These are phyloP conservation scores for Coffea humblotiana DNA, from an alignment of 305 asterid species.

Conservation along the genomic window DNA sequence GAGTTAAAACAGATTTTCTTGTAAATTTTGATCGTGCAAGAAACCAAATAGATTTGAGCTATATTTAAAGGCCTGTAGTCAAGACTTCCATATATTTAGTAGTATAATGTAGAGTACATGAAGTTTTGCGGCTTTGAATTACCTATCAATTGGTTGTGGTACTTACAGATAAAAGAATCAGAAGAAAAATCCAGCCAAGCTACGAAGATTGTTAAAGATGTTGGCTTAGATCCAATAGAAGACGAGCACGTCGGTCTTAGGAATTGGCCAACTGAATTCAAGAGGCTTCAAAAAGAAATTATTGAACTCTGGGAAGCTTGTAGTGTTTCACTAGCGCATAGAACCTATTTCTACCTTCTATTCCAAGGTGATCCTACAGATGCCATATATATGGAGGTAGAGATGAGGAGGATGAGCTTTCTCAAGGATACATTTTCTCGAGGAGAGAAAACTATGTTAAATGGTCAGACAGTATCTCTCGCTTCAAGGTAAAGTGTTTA, in stretches of 20 bases:
- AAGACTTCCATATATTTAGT: no score
- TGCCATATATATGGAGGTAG: constrained; percentile 86
- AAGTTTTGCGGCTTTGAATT: not conserved
- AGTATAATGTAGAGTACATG: not conserved
- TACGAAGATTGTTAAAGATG: constrained; percentile 59
- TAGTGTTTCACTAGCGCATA: constrained; percentile 71
- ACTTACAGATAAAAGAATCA: constrained; percentile 43
- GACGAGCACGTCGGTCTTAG: constrained; percentile 46
- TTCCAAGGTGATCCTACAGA: constrained; percentile 91
- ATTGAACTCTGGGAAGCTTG: constrained; percentile 88
- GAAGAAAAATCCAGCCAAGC: constrained; percentile 35
- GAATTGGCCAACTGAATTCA: constrained; percentile 79
- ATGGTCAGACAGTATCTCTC: constrained; percentile 58
- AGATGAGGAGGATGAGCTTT: constrained; percentile 74
- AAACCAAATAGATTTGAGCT: not conserved
- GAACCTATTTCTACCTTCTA: constrained; percentile 82
- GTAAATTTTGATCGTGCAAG: not conserved
- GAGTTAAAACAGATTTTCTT: not conserved
- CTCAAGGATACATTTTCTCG: constrained; percentile 59
- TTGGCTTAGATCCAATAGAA: constrained; percentile 82
- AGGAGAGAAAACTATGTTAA: constrained; percentile 57
- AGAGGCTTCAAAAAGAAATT: constrained; percentile 69
- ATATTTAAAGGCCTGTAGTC: not conserved
- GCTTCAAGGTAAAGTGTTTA: constrained; percentile 57
- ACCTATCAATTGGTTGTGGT: not conserved